Evolutionary conservation across 2,329 filamentous ascomycete genomes (phyloP).

Genomic region (Fusarium graminum): DNA sequence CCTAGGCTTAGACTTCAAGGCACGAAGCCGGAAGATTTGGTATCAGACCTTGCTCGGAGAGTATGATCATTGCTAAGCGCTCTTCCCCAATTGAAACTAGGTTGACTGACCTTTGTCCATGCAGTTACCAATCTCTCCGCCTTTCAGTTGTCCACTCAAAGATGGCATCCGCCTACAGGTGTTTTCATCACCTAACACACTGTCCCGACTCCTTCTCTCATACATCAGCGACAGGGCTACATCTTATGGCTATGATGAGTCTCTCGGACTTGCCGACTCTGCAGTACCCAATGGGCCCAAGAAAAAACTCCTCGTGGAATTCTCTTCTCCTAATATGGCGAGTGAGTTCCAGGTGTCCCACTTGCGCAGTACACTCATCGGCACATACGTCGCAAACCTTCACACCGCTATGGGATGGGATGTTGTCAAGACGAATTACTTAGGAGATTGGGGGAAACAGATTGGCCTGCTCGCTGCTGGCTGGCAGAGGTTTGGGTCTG

Average conservation of each 20-base stretch:
- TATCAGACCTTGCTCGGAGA: constrained; percentile 37
- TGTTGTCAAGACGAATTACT: constrained; percentile 76
- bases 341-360: constrained; percentile 79
- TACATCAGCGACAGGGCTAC: constrained; percentile 43
- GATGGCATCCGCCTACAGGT: constrained; percentile 48
- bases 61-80: constrained; percentile 12
- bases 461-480: constrained; percentile 74
- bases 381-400: constrained; percentile 75
- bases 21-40: constrained; percentile 35
- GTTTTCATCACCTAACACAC: constrained; percentile 41
- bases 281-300: constrained; percentile 6
- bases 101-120: not conserved
- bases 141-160: constrained; percentile 40
- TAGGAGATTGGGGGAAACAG: constrained; percentile 82
- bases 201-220: constrained; percentile 37
- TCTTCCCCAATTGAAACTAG: not conserved
- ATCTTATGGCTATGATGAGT: constrained; percentile 43
- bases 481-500: constrained; percentile 74
- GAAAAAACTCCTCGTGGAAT: constrained; percentile 72
- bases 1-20: constrained; percentile 42
- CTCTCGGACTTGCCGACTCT: constrained; percentile 33
- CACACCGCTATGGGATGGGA: constrained; percentile 76
- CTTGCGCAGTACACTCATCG: constrained; percentile 78
- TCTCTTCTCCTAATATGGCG: constrained; percentile 80
- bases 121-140: constrained; percentile 42